A percentile compares a stretch with the other conserved stretches of the same genome.
These are phyloP conservation scores for Tolypocladium endophyticum DNA, from an alignment of 2,329 filamentous ascomycete species.

Conservation along the genomic window DNA sequence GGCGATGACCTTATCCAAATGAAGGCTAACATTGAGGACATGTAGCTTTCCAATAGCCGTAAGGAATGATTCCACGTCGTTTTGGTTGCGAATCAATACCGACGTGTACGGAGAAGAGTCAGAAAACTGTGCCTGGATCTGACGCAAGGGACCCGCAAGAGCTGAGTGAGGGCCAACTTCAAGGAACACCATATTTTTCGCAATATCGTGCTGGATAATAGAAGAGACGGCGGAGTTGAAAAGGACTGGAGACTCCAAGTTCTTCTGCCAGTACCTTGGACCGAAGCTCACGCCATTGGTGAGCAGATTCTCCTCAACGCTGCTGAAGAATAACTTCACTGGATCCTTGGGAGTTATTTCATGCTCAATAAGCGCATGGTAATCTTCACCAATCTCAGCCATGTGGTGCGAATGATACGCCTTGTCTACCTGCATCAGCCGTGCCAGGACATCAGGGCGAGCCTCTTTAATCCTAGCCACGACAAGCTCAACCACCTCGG, in stretches of 20 bases:
- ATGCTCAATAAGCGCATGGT: neutral
- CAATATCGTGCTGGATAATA: neutral
- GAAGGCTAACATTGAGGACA: neutral
- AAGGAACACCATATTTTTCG: constrained; percentile 4
- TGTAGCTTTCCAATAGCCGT: constrained; percentile 6
- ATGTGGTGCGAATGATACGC: constrained; percentile 21
- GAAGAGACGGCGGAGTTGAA: constrained; percentile 4
- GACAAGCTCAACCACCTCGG: neutral
- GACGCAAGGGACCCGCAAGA: constrained; percentile 9
- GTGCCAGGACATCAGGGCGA: neutral
- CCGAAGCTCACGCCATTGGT: neutral
- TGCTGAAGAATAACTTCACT: constrained; percentile 2
- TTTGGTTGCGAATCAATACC: constrained; percentile 3
- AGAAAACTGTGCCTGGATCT: constrained; percentile 2
- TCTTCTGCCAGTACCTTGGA: constrained; percentile 5
- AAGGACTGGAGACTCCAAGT: constrained; percentile 4
- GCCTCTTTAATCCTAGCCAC: neutral
- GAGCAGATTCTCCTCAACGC: neutral
- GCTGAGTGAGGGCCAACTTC: constrained; percentile 13
- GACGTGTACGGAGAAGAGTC: constrained; percentile 1
- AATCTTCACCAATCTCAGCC: neutral
- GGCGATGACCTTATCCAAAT: constrained; percentile 2
- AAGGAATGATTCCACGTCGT: constrained; percentile 1
- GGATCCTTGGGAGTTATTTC: neutral
- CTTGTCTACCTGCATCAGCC: constrained; percentile 10